phyloP scores from a whole-genome alignment of 1,139 yeast genomes.

The Suhomyces coccinellae region DNA sequence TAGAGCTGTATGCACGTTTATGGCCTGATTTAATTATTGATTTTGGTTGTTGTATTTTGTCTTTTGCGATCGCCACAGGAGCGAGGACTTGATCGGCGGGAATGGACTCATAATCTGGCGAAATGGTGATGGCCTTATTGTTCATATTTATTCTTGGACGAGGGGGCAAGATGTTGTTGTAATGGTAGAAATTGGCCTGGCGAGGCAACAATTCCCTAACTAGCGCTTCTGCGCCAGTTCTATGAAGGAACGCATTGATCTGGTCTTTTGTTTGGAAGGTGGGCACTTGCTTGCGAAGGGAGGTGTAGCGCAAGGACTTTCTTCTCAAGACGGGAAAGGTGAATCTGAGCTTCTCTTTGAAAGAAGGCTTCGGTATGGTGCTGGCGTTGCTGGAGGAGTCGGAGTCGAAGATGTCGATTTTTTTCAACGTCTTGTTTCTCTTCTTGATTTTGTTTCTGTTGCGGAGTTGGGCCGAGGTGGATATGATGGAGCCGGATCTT shows the following conservation, averaged over 20 bases:
- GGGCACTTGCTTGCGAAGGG: slow-evolving; percentile 19
- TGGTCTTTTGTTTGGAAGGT: slow-evolving; percentile 31
- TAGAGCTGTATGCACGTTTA: slow-evolving; percentile 7
- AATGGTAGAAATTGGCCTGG: slow-evolving; percentile 29
- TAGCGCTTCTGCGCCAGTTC: slow-evolving; percentile 25
- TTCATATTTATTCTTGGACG: slow-evolving; percentile 23
- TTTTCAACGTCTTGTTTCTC: slow-evolving; percentile 33
- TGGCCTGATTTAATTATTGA: slow-evolving; percentile 1
- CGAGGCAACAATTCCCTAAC: slow-evolving; percentile 34
- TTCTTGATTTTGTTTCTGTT: slow-evolving; percentile 31
- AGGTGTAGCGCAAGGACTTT: slow-evolving; percentile 34
- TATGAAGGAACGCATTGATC: slow-evolving; percentile 26
- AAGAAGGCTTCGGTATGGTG: not conserved
- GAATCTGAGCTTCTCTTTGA: slow-evolving; percentile 18
- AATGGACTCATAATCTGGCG: too few species aligned
- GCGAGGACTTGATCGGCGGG: too few species aligned
- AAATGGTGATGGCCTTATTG: slow-evolving; percentile 5
- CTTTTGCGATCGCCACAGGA: too few species aligned
- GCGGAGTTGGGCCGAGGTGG: slow-evolving; percentile 34
- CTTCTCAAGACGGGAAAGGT: slow-evolving; percentile 40
- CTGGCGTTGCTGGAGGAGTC: slow-evolving; percentile 4
- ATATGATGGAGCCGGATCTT: slow-evolving; percentile 34
- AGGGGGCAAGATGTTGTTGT: slow-evolving; percentile 20
- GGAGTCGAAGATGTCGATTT: slow-evolving; percentile 7
- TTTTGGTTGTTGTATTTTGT: not conserved